Conservation (phyloP, 2,329 filamentous ascomycete species). For the Fusarium sp. region DNA sequence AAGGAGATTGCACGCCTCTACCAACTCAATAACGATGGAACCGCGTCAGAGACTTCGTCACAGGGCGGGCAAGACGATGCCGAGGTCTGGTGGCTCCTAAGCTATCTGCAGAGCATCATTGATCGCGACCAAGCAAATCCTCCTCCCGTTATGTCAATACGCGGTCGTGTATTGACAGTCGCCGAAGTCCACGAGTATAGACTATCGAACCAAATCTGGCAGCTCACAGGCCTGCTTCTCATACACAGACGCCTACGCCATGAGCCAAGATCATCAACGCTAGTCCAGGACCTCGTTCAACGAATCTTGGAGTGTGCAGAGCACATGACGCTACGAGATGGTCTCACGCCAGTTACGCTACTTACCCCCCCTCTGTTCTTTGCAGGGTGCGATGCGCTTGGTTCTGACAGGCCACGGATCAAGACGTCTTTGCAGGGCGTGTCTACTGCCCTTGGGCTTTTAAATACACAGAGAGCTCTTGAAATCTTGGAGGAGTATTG, state of each 20-base stretch:
- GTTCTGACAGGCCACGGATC: conserved; percentile 25
- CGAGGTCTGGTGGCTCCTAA: conserved; percentile 29
- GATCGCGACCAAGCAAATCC: conserved; percentile 24
- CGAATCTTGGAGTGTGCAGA: conserved; percentile 22
- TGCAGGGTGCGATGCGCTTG: conserved; percentile 33
- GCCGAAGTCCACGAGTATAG: conserved; percentile 35
- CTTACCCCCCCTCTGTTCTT: conserved; percentile 36
- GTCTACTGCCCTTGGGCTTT: conserved; percentile 21
- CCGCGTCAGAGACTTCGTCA: neutral
- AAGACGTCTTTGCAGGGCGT: conserved; percentile 32
- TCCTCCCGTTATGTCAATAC: conserved; percentile 34
- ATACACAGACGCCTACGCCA: conserved; percentile 35
- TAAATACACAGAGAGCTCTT: conserved; percentile 34
- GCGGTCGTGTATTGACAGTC: conserved; percentile 13
- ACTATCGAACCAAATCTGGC: conserved; percentile 39
- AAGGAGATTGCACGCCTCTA: conserved; percentile 36
- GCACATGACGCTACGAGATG: conserved; percentile 31
- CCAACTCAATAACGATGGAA: neutral
- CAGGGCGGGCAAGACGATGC: conserved; percentile 1
- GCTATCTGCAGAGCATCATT: conserved; percentile 30
- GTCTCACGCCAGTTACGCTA: conserved; percentile 33
- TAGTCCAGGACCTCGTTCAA: conserved; percentile 24
- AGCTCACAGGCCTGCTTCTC: conserved; percentile 30
- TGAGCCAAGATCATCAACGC: conserved; percentile 17
- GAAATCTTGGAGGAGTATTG: conserved; percentile 36